Base-by-base conservation (phyloP, 2,329 filamentous ascomycete genomes). In the Fulvia fulva region DNA sequence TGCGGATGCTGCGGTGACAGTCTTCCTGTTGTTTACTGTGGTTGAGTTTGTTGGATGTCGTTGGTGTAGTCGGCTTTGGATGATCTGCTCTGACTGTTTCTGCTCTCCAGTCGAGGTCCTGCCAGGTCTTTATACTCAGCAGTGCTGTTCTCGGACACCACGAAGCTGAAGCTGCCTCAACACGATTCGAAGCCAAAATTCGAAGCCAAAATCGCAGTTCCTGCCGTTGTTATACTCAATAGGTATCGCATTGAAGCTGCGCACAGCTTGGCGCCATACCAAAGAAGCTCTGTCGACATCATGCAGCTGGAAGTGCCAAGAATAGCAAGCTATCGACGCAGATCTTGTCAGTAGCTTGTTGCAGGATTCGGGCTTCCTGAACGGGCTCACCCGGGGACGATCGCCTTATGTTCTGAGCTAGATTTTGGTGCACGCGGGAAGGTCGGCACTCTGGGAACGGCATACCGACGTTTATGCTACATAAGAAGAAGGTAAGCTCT, bases 11-110 rank as follows among this genome's bases (percentile, higher is more conserved):
- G 47, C 43, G 44, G 59, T 51, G 37, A 43, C 50, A 23, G 61
- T 50, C 55, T 64, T 62, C 59, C 62, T 62, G 21, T 49, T 62
- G 52, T 34, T 28, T 45, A 28, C 30, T 28, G 21, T 45, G 12
- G n/a, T 37, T 19, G 53, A 43, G 34, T 41, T 45, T 43, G 32
- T 52, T 14, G 11, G n/a, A n/a, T 26, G 45, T 47, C 19, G 14
- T 7, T 16, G 7, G 14, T 41, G 37, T n/a, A n/a, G 5, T 41
- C 4, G 37, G 37, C 16, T 6, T n/a, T 41, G 16, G 37, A 19
- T 41, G 37, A 6, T 41, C n/a, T n/a, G 37, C 34, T 41, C n/a
- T 19, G 37, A 7, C 19, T 1, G 37, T n/a, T 19, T 41, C 16
- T 41, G 7, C 16, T n/a, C 37, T 41, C 8, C 37, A 19, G 14